Evolutionary conservation across 2,329 filamentous ascomycete genomes (phyloP).

Genomic region (Penicillium freii): DNA sequence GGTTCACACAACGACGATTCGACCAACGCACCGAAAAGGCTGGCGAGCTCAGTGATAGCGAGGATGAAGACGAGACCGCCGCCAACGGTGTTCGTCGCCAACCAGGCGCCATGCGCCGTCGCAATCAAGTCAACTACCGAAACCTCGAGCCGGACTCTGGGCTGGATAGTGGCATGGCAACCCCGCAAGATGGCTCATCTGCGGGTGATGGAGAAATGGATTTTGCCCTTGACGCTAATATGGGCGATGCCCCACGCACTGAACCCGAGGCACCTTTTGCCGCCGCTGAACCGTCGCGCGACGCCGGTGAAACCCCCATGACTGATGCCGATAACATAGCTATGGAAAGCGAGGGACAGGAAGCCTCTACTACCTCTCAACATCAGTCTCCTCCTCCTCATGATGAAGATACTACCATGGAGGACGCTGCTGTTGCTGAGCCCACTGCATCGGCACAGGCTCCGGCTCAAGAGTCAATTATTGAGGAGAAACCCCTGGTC

Average conservation of each 20-base stretch:
- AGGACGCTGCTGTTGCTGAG: conserved; percentile 31
- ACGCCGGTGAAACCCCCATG: conserved; percentile 33
- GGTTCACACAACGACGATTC: conserved; percentile 77
- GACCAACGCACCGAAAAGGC: conserved; percentile 74
- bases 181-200: conserved; percentile 45
- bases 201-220: conserved; percentile 46
- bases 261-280: conserved; percentile 35
- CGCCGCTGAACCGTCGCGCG: conserved; percentile 28
- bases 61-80: conserved; percentile 74
- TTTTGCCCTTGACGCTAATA: conserved; percentile 36
- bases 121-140: conserved; percentile 62
- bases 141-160: conserved; percentile 58
- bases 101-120: conserved; percentile 47
- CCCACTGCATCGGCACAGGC: conserved; percentile 19
- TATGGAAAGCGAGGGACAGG: conserved; percentile 32
- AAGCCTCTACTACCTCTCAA: conserved; percentile 31
- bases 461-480: conserved; percentile 16
- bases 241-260: conserved; percentile 39
- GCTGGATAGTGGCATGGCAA: conserved; percentile 52
- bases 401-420: conserved; percentile 43
- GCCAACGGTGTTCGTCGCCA: conserved; percentile 69
- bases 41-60: conserved; percentile 82
- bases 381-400: conserved; percentile 27
- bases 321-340: conserved; percentile 34
- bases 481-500: conserved; percentile 20